A percentile compares a stretch with the other conserved stretches of the same genome.
Evolutionary conservation across 257 asterid genomes (phyloP).

Genomic region (Petrea volubilis): DNA sequence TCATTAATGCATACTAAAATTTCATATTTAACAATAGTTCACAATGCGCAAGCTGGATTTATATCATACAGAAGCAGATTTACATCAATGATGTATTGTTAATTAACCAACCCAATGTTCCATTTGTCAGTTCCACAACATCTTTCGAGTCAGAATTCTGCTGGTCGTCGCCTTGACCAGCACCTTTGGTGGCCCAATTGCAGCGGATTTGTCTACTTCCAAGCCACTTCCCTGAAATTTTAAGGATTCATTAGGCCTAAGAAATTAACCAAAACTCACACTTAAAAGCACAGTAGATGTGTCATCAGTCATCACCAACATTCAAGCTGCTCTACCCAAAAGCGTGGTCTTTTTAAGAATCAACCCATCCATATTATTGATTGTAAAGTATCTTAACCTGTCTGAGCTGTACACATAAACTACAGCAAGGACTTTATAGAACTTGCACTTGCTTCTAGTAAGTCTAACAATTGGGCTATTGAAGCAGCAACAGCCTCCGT

Average conservation of each 20-base stretch:
- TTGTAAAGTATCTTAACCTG: not conserved
- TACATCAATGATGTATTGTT: not conserved
- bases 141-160: conserved; percentile 45
- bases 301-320: not conserved
- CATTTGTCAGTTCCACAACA: conserved; percentile 50
- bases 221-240: conserved; percentile 61
- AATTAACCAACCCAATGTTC: conserved; percentile 44
- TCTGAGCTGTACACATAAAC: not conserved
- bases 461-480: not conserved
- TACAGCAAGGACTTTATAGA: not conserved
- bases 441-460: not conserved
- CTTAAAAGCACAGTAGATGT: conserved; percentile 9
- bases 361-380: not conserved
- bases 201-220: conserved; percentile 78
- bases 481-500: not conserved
- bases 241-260: not conserved
- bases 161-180: conserved; percentile 42
- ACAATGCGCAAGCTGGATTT: not conserved
- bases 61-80: not conserved
- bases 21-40: not conserved
- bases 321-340: conserved; percentile 12
- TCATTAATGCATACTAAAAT: too few species aligned
- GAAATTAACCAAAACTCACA: not conserved
- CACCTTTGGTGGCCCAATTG: conserved; percentile 75
- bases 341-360: not conserved